These are phyloP conservation scores for Ceriops tagal DNA, from an alignment of 345 rosid genomes.

Conservation along the genomic window DNA sequence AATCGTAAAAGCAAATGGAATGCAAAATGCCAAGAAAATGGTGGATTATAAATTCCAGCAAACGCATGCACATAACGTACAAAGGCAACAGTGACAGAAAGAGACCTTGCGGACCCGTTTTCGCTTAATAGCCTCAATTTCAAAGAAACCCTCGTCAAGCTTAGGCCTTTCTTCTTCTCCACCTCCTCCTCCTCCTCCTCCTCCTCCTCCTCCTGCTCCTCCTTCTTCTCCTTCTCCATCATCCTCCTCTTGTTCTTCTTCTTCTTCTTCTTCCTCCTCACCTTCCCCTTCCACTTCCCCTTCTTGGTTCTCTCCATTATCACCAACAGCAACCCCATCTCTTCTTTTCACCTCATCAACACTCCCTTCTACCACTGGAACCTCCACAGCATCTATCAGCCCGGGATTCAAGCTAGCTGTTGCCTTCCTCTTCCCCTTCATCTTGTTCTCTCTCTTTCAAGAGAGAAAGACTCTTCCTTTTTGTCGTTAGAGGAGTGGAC, in stretches of 20 bases:
- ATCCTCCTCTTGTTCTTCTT: slow-evolving; percentile 4
- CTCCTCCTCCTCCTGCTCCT: slow-evolving; percentile 32
- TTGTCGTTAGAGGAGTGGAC: background rate
- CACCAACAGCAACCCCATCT: background rate
- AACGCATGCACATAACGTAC: background rate
- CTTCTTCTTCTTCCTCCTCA: slow-evolving; percentile 3
- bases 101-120: slow-evolving; percentile 82
- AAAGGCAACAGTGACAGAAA: background rate
- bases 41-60: background rate
- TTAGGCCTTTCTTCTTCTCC: slow-evolving; percentile 57
- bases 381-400: slow-evolving; percentile 3
- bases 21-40: background rate
- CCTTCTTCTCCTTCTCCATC: slow-evolving; percentile 40
- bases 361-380: background rate
- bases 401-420: slow-evolving; percentile 1
- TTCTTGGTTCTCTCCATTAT: slow-evolving; percentile 14
- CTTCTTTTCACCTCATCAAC: background rate
- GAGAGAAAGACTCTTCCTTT: background rate
- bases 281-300: slow-evolving; percentile 1
- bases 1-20: background rate
- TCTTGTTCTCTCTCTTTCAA: background rate
- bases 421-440: slow-evolving; percentile 17
- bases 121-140: slow-evolving; percentile 96
- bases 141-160: slow-evolving; percentile 86
- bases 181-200: slow-evolving; percentile 23